These are phyloP conservation scores for Didymellaceae sp. DNA, from an alignment of 2,329 filamentous ascomycete species.

Conservation along the genomic window DNA sequence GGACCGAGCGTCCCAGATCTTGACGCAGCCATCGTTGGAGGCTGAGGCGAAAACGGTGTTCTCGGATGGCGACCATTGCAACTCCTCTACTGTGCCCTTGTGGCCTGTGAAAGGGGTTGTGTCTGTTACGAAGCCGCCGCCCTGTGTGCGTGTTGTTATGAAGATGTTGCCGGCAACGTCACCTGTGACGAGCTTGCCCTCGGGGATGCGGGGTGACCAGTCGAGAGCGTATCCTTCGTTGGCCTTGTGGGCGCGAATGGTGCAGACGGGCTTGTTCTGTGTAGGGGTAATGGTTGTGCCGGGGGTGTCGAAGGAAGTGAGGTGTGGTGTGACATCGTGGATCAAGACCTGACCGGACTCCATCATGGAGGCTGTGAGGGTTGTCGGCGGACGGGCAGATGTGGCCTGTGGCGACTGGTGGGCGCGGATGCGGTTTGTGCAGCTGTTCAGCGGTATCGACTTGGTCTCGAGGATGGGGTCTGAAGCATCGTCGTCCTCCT, in stretches of 20 bases:
- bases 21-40: slow-evolving; percentile 91
- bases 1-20: slow-evolving; percentile 92
- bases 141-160: slow-evolving; percentile 82
- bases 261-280: slow-evolving; percentile 87
- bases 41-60: slow-evolving; percentile 93
- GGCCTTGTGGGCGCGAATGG: slow-evolving; percentile 86
- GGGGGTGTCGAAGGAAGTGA: slow-evolving; percentile 87
- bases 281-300: slow-evolving; percentile 79
- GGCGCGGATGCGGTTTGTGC: slow-evolving; percentile 90
- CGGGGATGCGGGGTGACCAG: slow-evolving; percentile 84
- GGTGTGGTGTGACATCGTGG: slow-evolving; percentile 90
- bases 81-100: slow-evolving; percentile 84
- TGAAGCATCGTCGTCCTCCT: slow-evolving; percentile 66
- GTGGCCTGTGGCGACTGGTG: slow-evolving; percentile 79
- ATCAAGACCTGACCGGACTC: slow-evolving; percentile 89
- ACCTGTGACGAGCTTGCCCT: slow-evolving; percentile 87
- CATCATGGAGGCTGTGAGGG: slow-evolving; percentile 88
- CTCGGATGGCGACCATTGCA: slow-evolving; percentile 96
- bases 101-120: slow-evolving; percentile 84
- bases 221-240: slow-evolving; percentile 93
- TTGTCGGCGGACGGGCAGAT: slow-evolving; percentile 74
- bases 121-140: slow-evolving; percentile 88
- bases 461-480: slow-evolving; percentile 95
- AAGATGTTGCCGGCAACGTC: slow-evolving; percentile 92
- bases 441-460: slow-evolving; percentile 82